Conservation (phyloP, 2,329 filamentous ascomycete genomes). For the Fusarium sublunatum region DNA sequence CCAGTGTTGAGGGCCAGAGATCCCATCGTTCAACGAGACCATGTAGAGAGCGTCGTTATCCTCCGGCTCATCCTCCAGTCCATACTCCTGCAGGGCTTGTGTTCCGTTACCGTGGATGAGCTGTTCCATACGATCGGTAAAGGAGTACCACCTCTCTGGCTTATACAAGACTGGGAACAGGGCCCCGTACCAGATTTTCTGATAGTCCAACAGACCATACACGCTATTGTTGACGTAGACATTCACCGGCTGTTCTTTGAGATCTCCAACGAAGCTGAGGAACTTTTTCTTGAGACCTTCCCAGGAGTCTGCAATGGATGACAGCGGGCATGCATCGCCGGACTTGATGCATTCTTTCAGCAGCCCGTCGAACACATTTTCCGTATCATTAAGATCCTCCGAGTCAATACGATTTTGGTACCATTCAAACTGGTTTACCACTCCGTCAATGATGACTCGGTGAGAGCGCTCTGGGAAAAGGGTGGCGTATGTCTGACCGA, state of each 20-base stretch:
- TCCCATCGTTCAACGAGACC: conserved; percentile 46
- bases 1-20: conserved; percentile 45
- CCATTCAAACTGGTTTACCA: conserved; percentile 51
- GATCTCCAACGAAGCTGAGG: conserved; percentile 46
- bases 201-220: conserved; percentile 54
- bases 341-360: conserved; percentile 55
- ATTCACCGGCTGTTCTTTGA: conserved; percentile 54
- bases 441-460: conserved; percentile 53
- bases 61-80: conserved; percentile 24
- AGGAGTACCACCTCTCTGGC: conserved; percentile 51
- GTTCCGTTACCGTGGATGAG: conserved; percentile 56
- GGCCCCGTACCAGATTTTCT: conserved; percentile 51
- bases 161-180: conserved; percentile 56
- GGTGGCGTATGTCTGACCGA: conserved; percentile 56
- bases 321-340: conserved; percentile 58
- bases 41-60: conserved; percentile 44
- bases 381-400: conserved; percentile 47
- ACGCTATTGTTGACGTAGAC: conserved; percentile 57
- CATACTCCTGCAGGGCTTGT: conserved; percentile 52
- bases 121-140: conserved; percentile 51
- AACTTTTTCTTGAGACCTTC: conserved; percentile 51
- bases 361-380: conserved; percentile 49
- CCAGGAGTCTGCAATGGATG: conserved; percentile 51
- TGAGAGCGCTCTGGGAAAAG: conserved; percentile 51
- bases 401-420: conserved; percentile 43